These are phyloP conservation scores for Sphaerulina musiva DNA, from an alignment of 2,329 filamentous ascomycete genomes.

Conservation along the genomic window DNA sequence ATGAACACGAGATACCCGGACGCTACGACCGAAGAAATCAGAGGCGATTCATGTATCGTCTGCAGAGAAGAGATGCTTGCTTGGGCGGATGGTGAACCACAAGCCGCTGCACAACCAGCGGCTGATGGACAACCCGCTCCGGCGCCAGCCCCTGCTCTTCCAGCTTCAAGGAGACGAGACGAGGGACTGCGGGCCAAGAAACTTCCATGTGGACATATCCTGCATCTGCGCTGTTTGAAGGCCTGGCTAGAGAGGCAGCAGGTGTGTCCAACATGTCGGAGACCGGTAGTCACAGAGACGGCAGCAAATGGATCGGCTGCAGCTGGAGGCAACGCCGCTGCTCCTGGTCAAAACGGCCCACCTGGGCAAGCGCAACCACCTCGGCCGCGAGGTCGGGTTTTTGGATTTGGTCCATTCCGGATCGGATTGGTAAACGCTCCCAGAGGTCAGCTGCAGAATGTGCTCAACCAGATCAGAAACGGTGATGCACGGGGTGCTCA, in stretches of 20 bases:
- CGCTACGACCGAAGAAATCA: slow-evolving; percentile 78
- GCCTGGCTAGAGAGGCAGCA: slow-evolving; percentile 97
- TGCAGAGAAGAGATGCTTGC: slow-evolving; percentile 92
- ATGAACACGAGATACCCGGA: slow-evolving; percentile 91
- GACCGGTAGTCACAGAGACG: slow-evolving; percentile 53
- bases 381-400: slow-evolving; percentile 41
- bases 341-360: slow-evolving; percentile 18
- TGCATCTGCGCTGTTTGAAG: slow-evolving; percentile 89
- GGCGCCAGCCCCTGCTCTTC: slow-evolving; percentile 14
- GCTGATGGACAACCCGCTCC: slow-evolving; percentile 2
- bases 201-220: slow-evolving; percentile 87
- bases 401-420: slow-evolving; percentile 67
- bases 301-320: slow-evolving; percentile 13
- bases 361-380: slow-evolving; percentile 34
- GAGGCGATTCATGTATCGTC: slow-evolving; percentile 89
- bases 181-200: slow-evolving; percentile 89
- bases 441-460: slow-evolving; percentile 40
- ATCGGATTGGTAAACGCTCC: slow-evolving; percentile 62
- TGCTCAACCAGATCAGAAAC: slow-evolving; percentile 30
- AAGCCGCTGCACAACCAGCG: slow-evolving; percentile 27
- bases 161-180: slow-evolving; percentile 49
- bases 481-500: slow-evolving; percentile 9
- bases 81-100: slow-evolving; percentile 48
- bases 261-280: slow-evolving; percentile 88
- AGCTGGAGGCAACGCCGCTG: slow-evolving; percentile 15